Evolutionary conservation across 2,329 filamentous ascomycete species (phyloP).

Genomic region (Aquanectria penicillioides): DNA sequence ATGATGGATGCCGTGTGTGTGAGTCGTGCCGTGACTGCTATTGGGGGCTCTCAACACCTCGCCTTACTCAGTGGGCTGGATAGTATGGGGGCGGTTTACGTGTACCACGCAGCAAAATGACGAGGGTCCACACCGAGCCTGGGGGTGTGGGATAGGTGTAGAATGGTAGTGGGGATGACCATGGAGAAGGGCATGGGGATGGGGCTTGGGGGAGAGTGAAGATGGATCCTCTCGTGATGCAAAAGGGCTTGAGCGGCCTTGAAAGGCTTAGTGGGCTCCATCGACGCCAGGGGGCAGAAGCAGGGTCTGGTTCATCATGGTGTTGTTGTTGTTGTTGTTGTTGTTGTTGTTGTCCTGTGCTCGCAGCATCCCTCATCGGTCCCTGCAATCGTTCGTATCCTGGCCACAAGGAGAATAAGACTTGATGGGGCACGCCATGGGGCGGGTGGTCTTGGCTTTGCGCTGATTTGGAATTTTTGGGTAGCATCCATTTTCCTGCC

Average conservation of each 20-base stretch:
- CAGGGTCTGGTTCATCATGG: neutral
- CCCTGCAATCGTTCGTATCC: neutral
- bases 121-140: neutral
- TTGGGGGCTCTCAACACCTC: neutral
- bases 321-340: neutral
- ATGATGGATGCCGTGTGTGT: neutral
- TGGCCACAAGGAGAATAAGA: neutral
- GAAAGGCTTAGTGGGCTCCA: too few relatives aligned
- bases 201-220: neutral
- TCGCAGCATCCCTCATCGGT: neutral
- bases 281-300: too few relatives aligned
- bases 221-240: constrained; percentile 5
- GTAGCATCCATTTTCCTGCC: constrained; percentile 8
- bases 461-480: constrained; percentile 13
- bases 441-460: neutral
- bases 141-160: neutral
- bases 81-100: constrained; percentile 5
- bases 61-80: neutral
- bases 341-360: constrained; percentile 1
- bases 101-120: constrained; percentile 3
- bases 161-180: neutral
- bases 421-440: neutral
- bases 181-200: constrained; percentile 2
- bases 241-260: neutral
- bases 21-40: neutral